phyloP scores from a whole-genome alignment of 1,139 yeast species.

The Debaryomycetaceae sp. region DNA sequence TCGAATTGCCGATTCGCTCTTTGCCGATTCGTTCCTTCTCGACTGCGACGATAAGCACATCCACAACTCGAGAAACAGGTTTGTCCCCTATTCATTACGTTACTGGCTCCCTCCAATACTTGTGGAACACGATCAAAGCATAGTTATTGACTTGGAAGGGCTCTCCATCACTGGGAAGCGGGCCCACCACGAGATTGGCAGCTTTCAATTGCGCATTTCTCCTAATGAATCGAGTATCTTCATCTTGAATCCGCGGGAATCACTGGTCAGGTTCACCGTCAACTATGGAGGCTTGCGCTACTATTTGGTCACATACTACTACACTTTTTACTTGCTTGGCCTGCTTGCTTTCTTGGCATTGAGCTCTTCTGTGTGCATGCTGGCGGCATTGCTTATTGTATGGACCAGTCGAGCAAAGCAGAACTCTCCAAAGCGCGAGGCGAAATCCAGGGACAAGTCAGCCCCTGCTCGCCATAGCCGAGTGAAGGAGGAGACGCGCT shows the following conservation, averaged over 20 bases:
- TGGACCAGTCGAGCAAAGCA: too few species aligned
- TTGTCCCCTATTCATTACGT: constrained; percentile 26
- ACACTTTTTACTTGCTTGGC: constrained; percentile 38
- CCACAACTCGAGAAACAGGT: constrained; percentile 18
- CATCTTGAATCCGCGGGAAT: constrained; percentile 4
- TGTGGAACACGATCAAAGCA: constrained; percentile 12
- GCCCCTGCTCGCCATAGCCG: too few species aligned
- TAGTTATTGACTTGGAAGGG: constrained; percentile 5
- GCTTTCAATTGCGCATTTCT: neutral
- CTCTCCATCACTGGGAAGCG: constrained; percentile 5
- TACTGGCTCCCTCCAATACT: constrained; percentile 29
- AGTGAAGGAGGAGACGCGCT: too few species aligned
- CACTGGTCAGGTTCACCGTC: constrained; percentile 5
- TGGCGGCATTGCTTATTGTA: constrained; percentile 16
- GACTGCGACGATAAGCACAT: constrained; percentile 22
- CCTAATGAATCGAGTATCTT: neutral
- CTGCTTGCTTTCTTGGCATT: constrained; percentile 37
- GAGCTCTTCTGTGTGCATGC: constrained; percentile 18
- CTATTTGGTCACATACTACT: constrained; percentile 40
- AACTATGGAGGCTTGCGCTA: constrained; percentile 38
- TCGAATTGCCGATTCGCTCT: neutral
- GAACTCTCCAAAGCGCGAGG: too few species aligned
- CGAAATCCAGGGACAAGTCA: too few species aligned
- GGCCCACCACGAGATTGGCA: too few species aligned
- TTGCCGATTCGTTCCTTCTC: constrained; percentile 7